Percentiles rank a stretch among this genome's conserved stretches.
Conservation (phyloP, 2,329 filamentous ascomycete species). For the Fusarium redolens region DNA sequence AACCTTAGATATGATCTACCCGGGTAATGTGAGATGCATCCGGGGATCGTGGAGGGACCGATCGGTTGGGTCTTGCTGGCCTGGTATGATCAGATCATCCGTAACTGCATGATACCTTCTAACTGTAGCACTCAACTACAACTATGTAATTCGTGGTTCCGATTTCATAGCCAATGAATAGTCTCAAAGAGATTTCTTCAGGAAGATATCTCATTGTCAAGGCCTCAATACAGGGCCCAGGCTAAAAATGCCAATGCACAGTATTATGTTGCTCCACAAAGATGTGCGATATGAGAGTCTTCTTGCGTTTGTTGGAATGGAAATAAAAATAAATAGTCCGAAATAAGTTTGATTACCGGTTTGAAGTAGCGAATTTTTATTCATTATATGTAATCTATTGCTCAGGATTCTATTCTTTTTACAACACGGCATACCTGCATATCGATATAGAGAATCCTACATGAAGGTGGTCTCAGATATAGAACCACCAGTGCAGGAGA, state of each 20-base stretch:
- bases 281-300: background rate
- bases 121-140: background rate
- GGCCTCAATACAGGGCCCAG: background rate
- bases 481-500: background rate
- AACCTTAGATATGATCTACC: slow-evolving; percentile 7
- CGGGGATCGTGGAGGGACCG: slow-evolving; percentile 1
- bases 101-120: background rate
- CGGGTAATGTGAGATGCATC: slow-evolving; percentile 4
- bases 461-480: background rate
- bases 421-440: background rate
- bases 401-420: background rate
- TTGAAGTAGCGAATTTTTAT: too few species aligned
- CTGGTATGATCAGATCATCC: slow-evolving; percentile 1
- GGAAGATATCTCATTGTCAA: background rate
- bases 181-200: background rate
- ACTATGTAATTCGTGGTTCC: background rate
- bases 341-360: background rate
- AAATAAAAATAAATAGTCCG: too few species aligned
- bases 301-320: too few species aligned
- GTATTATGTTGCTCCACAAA: background rate
- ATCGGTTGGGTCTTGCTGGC: background rate
- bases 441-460: background rate
- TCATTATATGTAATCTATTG: too few species aligned
- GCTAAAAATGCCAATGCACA: background rate
- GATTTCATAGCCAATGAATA: background rate